A percentile compares a stretch with the other conserved stretches of the same genome.
Conservation (phyloP, 352 stramenopile species). For the Sclerospora graminicola region DNA sequence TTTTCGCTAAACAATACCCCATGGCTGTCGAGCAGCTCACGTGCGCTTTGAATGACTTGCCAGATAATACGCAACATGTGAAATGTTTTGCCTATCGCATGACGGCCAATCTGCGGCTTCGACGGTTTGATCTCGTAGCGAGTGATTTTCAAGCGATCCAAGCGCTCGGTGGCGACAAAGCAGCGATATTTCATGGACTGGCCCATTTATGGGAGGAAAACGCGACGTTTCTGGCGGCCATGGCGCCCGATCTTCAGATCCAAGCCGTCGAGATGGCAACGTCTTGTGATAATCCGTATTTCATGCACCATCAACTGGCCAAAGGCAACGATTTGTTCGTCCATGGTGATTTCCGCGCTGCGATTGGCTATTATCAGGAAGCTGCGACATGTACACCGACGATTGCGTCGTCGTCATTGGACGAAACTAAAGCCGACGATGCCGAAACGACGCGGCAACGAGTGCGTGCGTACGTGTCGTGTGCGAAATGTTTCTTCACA, state of each 20-base stretch:
- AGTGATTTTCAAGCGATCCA: conserved; percentile 46
- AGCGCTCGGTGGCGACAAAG: conserved; percentile 51
- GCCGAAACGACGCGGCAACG: conserved; percentile 29
- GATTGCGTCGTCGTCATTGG: conserved; percentile 5
- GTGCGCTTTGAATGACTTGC: conserved; percentile 27
- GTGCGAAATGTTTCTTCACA: conserved; percentile 55
- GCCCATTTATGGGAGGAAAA: conserved; percentile 62
- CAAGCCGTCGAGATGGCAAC: conserved; percentile 25
- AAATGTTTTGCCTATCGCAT: conserved; percentile 71
- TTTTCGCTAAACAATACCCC: conserved; percentile 53
- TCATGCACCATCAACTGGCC: conserved; percentile 44
- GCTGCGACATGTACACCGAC: conserved; percentile 19
- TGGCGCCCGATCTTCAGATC: conserved; percentile 24
- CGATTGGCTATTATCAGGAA: conserved; percentile 42
- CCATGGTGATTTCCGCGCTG: conserved; percentile 40
- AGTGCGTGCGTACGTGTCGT: conserved; percentile 35
- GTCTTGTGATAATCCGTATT: conserved; percentile 31
- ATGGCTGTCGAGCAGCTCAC: conserved; percentile 42
- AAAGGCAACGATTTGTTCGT: conserved; percentile 54
- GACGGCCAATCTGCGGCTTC: conserved; percentile 53
- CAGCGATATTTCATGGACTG: conserved; percentile 63
- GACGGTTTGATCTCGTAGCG: conserved; percentile 37
- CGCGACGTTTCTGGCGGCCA: conserved; percentile 34
- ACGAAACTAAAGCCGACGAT: conserved; percentile 16
- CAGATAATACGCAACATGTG: conserved; percentile 58